A percentile compares a stretch with the other conserved stretches of the same genome.
These are phyloP conservation scores for Hamamelis virginiana DNA, from an alignment of 164 flowering plant species.

Conservation along the genomic window DNA sequence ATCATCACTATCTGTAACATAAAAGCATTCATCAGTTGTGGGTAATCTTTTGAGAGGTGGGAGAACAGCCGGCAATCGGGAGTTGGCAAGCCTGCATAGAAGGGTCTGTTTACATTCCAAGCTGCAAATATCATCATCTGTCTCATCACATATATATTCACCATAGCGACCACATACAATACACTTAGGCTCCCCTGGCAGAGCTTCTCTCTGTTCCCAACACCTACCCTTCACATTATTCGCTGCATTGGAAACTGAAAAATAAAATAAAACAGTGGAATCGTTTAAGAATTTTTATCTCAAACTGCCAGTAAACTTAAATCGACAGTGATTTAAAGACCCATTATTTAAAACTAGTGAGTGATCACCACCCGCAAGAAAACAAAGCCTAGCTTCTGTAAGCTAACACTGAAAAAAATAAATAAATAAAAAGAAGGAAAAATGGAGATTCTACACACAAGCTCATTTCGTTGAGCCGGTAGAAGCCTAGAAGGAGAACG, in stretches of 20 bases:
- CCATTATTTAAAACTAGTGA: too few relatives aligned
- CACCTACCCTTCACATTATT: conserved; percentile 56
- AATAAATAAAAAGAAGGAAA: too few relatives aligned
- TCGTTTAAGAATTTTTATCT: too few relatives aligned
- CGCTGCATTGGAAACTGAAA: conserved; percentile 6
- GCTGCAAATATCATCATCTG: conserved; percentile 94
- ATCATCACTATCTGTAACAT: conserved; percentile 52
- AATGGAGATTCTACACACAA: too few relatives aligned
- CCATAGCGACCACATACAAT: conserved; percentile 91
- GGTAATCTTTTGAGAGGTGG: conserved; percentile 44
- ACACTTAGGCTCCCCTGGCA: conserved; percentile 81
- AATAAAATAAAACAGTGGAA: neutral
- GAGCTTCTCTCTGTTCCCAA: conserved; percentile 83
- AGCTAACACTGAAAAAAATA: too few relatives aligned
- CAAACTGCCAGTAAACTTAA: too few relatives aligned
- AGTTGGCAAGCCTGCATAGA: conserved; percentile 38
- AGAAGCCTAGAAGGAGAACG: too few relatives aligned
- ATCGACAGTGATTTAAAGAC: too few relatives aligned
- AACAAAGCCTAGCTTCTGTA: too few relatives aligned
- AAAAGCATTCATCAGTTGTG: conserved; percentile 73
- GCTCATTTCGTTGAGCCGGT: too few relatives aligned
- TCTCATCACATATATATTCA: conserved; percentile 89
- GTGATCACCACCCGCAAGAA: too few relatives aligned
- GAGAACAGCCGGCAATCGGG: conserved; percentile 17
- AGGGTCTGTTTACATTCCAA: conserved; percentile 66